Evolutionary conservation across 129 eudicot genomes (phyloP), one percentile per base, ranked within the genome.

Genomic region (Flaveria ramosissima): DNA sequence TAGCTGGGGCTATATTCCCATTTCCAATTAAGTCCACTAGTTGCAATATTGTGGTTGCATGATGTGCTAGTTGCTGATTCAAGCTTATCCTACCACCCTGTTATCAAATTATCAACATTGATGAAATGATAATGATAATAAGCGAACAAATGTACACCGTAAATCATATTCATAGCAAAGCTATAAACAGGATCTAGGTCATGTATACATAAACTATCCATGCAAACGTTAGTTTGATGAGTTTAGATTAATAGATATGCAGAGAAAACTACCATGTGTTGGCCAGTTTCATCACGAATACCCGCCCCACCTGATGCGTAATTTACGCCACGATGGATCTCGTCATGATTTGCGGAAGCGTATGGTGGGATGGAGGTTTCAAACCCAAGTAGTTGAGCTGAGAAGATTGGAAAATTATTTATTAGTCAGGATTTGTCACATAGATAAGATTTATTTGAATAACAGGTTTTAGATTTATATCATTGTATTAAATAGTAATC

Each of bases 301-400:
- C 90, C 93, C 1, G 93, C 88, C 0, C 80, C 76, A 8, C 90
- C 93, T 2, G 93, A 89, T 14, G 79, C 93, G 66, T 89, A 86
- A 65, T 89, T 89, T 23, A 88, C 84, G 0, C 93, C 90, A 16
- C 30, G 66, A 24, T 65, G 0, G 26, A 65, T 30, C 12, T 76
- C 84, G 1, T 68, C 17, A 3, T 11, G 71, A 11, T n/a, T 78
- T 47, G 83, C 83, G 0, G 71, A 70, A 21, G 90, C 80, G 71
- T 47, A 89, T 5, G 93, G 87, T 24, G 85, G 86, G 56, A 86
- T 84, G 21, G 65, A 71, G 16, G 56, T 75, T 21, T 82, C 78
- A 47, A 89, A 86, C 3, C 87, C 93, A 9, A 89, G 79, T n/a
- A 76, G 67, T 32, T 89, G 77, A 57, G 86, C 89, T 89, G 80